Conservation (phyloP, 805 yeast genomes). For the Suhomyces kilbournensis region DNA sequence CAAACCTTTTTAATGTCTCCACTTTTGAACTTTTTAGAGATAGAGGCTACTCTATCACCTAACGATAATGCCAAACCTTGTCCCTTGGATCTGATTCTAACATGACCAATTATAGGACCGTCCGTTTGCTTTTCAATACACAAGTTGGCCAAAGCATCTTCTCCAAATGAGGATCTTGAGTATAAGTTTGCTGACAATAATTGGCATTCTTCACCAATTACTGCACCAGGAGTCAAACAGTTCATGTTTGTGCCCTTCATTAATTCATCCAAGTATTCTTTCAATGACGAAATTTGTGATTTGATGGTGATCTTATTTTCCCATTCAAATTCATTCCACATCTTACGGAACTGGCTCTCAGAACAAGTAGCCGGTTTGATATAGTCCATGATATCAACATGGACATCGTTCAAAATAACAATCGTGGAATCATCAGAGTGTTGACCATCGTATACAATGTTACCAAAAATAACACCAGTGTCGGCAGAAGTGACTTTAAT, state of each 20-base stretch:
- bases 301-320: constrained; percentile 93
- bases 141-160: constrained; percentile 93
- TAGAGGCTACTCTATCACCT: constrained; percentile 89
- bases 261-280: constrained; percentile 73
- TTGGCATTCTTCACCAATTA: constrained; percentile 84
- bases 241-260: constrained; percentile 88
- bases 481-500: constrained; percentile 95
- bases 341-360: constrained; percentile 86
- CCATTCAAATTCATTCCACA: constrained; percentile 99
- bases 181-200: constrained; percentile 93
- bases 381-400: constrained; percentile 95
- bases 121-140: constrained; percentile 79
- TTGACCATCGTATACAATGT: constrained; percentile 93
- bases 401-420: constrained; percentile 90
- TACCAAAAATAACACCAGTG: constrained; percentile 97
- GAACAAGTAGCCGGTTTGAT: constrained; percentile 91
- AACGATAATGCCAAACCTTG: constrained; percentile 94
- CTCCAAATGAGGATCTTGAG: constrained; percentile 91
- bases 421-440: constrained; percentile 86
- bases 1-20: constrained; percentile 9
- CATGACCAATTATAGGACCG: constrained; percentile 86
- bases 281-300: constrained; percentile 61
- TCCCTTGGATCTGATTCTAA: constrained; percentile 94
- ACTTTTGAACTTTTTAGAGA: constrained; percentile 51
- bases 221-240: constrained; percentile 87